Evolutionary conservation across 768 basidiomycete species (phyloP).

Genomic region (Phylloporus scabripes): DNA sequence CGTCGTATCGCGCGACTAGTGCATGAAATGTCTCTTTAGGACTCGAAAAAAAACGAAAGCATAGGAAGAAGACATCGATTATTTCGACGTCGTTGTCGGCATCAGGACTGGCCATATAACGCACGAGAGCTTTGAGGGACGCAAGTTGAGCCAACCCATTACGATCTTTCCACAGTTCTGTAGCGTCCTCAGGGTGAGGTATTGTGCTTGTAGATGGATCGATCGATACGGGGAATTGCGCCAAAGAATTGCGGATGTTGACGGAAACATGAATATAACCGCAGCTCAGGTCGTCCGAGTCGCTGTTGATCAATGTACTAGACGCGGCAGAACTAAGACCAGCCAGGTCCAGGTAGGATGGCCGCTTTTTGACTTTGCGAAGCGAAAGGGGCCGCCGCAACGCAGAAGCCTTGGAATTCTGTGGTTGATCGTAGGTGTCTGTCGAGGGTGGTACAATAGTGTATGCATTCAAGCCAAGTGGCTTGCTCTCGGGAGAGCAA

Average conservation of each 20-base stretch:
- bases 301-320: conserved; percentile 18
- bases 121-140: conserved; percentile 40
- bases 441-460: conserved; percentile 1
- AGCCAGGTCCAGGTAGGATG: conserved; percentile 3
- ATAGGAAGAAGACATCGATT: conserved; percentile 56
- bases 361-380: conserved; percentile 5
- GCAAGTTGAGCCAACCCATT: conserved; percentile 29
- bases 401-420: conserved; percentile 10
- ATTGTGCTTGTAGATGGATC: conserved; percentile 26
- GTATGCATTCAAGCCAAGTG: neutral
- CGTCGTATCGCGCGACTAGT: conserved; percentile 48
- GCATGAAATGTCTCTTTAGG: conserved; percentile 42
- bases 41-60: conserved; percentile 63
- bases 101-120: conserved; percentile 42
- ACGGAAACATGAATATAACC: conserved; percentile 24
- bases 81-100: conserved; percentile 38
- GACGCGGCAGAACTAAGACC: conserved; percentile 10
- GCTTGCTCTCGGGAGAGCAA: conserved; percentile 5
- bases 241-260: conserved; percentile 25
- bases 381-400: conserved; percentile 16
- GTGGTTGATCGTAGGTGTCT: too few species aligned
- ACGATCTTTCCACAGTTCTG: conserved; percentile 26
- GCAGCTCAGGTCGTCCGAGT: conserved; percentile 8
- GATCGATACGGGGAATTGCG: conserved; percentile 24
- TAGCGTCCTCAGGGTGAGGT: conserved; percentile 26